Base-by-base conservation (phyloP, 73 alveolate genomes). In the Symbiodinium natans region DNA sequence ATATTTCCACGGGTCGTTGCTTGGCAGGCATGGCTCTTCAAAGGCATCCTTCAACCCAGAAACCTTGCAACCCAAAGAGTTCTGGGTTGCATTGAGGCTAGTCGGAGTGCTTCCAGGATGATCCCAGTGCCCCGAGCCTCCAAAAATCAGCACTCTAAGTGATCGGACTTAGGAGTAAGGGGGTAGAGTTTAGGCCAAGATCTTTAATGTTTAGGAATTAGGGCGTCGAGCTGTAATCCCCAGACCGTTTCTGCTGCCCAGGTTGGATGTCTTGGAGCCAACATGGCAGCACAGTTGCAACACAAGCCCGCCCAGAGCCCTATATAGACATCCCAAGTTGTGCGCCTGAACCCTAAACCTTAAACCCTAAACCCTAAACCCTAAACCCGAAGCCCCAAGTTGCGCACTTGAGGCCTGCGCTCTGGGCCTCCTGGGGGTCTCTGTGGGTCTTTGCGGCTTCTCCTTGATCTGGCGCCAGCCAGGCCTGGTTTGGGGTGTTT, bases 391-490 rank as follows among this genome's bases (percentile, higher is more conserved):
- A 46, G 13, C 59, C 59, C 59, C 59, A 46, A 46, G 13, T 13
- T 13, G 21, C 13, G 59, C 59, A 46, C 13, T 13, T 5, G 42
- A 89, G 95, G 75, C 95, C 56, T 89, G 95, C 75, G 63, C 75
- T 25, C 36, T 89, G 71, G 95, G 95, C 86, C 75, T 89, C 36
- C 38, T 39, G 5, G 74, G 43, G 33, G 95, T 89, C 33, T 80
- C 95, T n/a, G 2, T 71, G 21, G 95, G 95, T 52, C 95, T 89
- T 39, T 63, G 87, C 46, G 95, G 95, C 83, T 89, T 68, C 75
- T 89, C 95, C 77, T 54, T 89, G 46, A 63, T 82, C 39, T 41
- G 95, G 77, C 95, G 36, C 41, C 95, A 89, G 75, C 95, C 95
- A 89, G 95, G 95, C 46, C 83, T 1, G 36, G 19, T n/a, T n/a